phyloP scores from a whole-genome alignment of 306 rosid species.

The Dryas alaskensis region DNA sequence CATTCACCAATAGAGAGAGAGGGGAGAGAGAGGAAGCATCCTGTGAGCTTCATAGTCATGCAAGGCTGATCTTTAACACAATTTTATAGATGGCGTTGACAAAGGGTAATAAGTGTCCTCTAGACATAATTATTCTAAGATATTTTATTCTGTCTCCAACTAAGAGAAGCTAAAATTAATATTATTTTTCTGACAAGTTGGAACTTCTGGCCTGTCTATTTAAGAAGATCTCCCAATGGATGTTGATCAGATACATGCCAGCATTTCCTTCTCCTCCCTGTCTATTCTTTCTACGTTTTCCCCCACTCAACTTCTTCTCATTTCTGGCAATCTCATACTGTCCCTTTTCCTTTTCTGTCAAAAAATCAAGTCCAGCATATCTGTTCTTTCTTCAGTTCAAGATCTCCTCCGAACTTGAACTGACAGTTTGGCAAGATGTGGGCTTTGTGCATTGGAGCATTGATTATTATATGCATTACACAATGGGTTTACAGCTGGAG shows the following conservation, averaged over 20 bases:
- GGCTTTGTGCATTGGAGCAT: constrained; percentile 53
- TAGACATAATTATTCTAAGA: constrained; percentile 41
- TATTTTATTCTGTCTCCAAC: constrained; percentile 76
- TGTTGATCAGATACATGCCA: constrained; percentile 59
- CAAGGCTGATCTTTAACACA: constrained; percentile 34
- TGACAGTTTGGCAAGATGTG: constrained; percentile 48
- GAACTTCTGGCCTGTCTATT: constrained; percentile 49
- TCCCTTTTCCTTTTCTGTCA: constrained; percentile 24
- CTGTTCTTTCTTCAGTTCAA: constrained; percentile 25
- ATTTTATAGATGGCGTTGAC: constrained; percentile 55
- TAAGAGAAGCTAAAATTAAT: constrained; percentile 29
- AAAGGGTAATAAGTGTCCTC: constrained; percentile 43
- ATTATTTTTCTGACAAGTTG: constrained; percentile 44
- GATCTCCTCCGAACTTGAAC: constrained; percentile 23
- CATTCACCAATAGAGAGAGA: constrained; percentile 37
- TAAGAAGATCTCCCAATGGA: constrained; percentile 54
- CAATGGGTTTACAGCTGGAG: constrained; percentile 84
- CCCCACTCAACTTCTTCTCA: constrained; percentile 27
- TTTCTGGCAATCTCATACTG: constrained; percentile 24
- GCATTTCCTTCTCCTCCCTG: constrained; percentile 55
- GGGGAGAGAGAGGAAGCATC: constrained; percentile 56
- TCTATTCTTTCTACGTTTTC: constrained; percentile 44
- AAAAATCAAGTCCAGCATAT: constrained; percentile 20
- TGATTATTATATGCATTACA: constrained; percentile 52
- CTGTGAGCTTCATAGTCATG: constrained; percentile 51